Conservation (phyloP, 2,329 filamentous ascomycete genomes). For the Fusarium multiceps region DNA sequence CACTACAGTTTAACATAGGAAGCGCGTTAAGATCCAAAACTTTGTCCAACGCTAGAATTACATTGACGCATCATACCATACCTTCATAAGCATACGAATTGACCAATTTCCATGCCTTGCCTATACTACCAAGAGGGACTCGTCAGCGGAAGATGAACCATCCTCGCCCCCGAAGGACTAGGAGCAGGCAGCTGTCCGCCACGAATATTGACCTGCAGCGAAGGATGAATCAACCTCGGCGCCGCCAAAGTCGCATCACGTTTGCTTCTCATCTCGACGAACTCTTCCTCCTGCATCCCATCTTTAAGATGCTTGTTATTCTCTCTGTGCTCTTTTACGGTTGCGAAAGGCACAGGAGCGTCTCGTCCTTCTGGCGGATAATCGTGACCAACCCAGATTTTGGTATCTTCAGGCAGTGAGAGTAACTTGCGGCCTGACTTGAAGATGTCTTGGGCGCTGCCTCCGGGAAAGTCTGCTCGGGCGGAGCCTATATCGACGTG, state of each 20-base stretch:
- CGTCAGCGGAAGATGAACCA: constrained; percentile 52
- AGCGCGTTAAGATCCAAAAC: accelerated
- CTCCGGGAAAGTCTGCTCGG: constrained; percentile 66
- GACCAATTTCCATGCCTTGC: neutral
- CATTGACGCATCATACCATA: neutral
- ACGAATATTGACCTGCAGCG: constrained; percentile 65
- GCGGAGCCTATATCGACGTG: constrained; percentile 64
- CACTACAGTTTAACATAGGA: too few relatives aligned
- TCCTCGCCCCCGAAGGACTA: constrained; percentile 46
- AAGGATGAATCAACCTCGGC: constrained; percentile 61
- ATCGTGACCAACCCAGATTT: constrained; percentile 67
- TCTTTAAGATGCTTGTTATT: constrained; percentile 62
- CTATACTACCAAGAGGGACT: constrained; percentile 1
- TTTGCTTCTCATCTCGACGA: constrained; percentile 56
- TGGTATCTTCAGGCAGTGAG: constrained; percentile 55
- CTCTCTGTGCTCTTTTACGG: constrained; percentile 58
- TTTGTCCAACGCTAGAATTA: neutral
- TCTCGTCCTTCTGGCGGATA: constrained; percentile 56
- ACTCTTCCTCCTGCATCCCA: constrained; percentile 56
- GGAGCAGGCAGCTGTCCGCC: constrained; percentile 57
- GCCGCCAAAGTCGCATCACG: constrained; percentile 57
- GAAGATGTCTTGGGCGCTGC: constrained; percentile 58
- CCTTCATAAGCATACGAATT: too few relatives aligned
- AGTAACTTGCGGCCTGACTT: constrained; percentile 58
- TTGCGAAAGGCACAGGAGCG: constrained; percentile 55